phyloP scores from a whole-genome alignment of 768 basidiomycete species.

The Suillus decipiens region DNA sequence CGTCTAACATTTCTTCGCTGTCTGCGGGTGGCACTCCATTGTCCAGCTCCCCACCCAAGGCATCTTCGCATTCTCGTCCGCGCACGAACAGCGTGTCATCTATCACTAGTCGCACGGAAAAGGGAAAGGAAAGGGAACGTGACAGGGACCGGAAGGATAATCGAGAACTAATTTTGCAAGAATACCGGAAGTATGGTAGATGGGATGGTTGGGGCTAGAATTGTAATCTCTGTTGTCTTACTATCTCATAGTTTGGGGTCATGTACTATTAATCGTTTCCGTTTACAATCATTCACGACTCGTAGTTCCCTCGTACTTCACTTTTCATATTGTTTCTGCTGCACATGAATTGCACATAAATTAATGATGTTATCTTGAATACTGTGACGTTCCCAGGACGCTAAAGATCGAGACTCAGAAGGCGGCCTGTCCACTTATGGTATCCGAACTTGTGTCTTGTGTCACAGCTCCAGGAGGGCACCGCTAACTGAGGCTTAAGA shows the following conservation, averaged over 20 bases:
- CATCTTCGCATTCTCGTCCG: constrained; percentile 40
- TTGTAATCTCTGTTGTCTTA: neutral
- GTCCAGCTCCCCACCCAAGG: constrained; percentile 47
- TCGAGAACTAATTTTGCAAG: constrained; percentile 67
- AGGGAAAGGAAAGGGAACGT: constrained; percentile 58
- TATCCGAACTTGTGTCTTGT: neutral
- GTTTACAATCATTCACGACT: neutral
- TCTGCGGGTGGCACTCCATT: constrained; percentile 16
- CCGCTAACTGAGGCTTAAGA: neutral
- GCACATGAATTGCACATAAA: neutral
- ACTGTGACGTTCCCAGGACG: neutral
- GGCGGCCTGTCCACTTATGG: neutral
- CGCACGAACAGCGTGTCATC: constrained; percentile 62
- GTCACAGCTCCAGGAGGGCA: neutral
- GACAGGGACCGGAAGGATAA: constrained; percentile 58
- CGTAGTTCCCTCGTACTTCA: neutral
- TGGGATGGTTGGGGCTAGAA: constrained; percentile 85
- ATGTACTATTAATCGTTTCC: neutral
- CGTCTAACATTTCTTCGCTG: constrained; percentile 19
- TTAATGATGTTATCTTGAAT: too few relatives aligned
- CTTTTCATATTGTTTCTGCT: neutral
- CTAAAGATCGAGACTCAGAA: neutral
- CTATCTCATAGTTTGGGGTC: neutral
- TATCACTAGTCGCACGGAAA: constrained; percentile 44
- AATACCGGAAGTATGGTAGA: constrained; percentile 80